Base-by-base conservation (phyloP, 176 grass and related monocot species). In the Musa troglodytarum region DNA sequence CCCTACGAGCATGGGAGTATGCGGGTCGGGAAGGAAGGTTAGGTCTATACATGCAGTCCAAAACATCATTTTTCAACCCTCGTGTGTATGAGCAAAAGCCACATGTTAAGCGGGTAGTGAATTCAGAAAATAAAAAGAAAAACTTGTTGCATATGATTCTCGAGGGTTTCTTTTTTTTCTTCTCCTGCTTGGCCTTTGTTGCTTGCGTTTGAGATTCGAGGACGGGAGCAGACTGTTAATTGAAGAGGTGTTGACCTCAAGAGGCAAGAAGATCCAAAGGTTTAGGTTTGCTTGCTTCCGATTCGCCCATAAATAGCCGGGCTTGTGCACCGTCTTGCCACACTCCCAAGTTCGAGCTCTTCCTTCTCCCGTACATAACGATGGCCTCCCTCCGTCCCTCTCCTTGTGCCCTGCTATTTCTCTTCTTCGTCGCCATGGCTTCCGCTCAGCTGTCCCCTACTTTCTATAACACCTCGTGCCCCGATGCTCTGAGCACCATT, bases 381-480 rank as follows among this genome's bases (percentile, higher is more conserved):
- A 90, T 91, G 89, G 65, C 74, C 17, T 56, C 85, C 62, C 74
- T 59, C 62, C 55, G 71, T 12, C 2, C 9, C 56, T 63, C 87
- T 13, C 7, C 23, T 64, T 67, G 15, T n/a, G 52, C 7, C 19
- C 23, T 82, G 20, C 77, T 56, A 72, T 68, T 87, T 9, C 62
- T 87, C 61, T 79, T 84, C 21, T 29, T 84, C 34, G 63, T 72
- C 72, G 51, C 59, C 49, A 55, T 84, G 19, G 80, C 52, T 75
- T 56, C 82, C 69, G 85, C 77, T 69, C 82, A 90, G 81, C 77
- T 94, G 9, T 81, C 77, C 10, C 8, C 80, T 34, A 81, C 56
- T 51, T 91, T 89, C 78, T 93, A 93, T 75, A 72, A 62, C 50
- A 81, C 78, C 10, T 87, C 91, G 19, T 93, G 91, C 65, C 85